Evolutionary conservation across 305 asterid genomes (phyloP), one percentile per base, ranked within the genome.

Genomic region (Withania somnifera): DNA sequence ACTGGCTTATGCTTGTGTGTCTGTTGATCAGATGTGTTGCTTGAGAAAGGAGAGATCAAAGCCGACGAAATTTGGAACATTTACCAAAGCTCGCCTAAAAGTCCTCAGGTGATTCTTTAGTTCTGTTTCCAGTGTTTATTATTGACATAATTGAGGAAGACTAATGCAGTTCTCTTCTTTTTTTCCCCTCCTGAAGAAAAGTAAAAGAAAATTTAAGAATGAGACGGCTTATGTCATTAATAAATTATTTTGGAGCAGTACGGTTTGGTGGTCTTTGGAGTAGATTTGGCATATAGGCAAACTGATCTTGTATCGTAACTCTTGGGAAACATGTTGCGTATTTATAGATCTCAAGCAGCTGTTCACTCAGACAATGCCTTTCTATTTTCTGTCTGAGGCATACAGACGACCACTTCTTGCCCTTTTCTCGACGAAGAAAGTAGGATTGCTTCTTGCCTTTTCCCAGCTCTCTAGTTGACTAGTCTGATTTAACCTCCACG

Each of bases 41-140:
- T 96, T 32, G 97, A 90, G 83, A 89, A 89, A 78, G 99, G 97
- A 73, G 98, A 96, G 91, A 90, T 94, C 82, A 93, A 89, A 87
- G 95, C 98, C 6, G 95, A 91, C 82, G 93, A 96, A 87, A 92
- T 96, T 84, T 94, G 98, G 98, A 83, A 86, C 76, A 88, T 94
- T 87, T 94, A 88, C 88, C 87, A 90, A 56, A 79, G 85, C 83
- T 88, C 94, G 71, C 92, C 93, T 60, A 90, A 93, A 83, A 82
- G 89, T 83, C 91, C 95, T 85, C 98, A 93, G 97, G 99, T 94
- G 88, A 40, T 69, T 71, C 78, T 51, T 84, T 81, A 66, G 42
- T 79, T 78, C 28, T 75, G 40, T 58, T 84, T 58, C 47, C 51
- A 63, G 52, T 47, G 11, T 36, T 80, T 63, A 63, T 47, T 50